Conservation (phyloP, 306 rosid genomes). For the Dalbergia cochinchinensis region DNA sequence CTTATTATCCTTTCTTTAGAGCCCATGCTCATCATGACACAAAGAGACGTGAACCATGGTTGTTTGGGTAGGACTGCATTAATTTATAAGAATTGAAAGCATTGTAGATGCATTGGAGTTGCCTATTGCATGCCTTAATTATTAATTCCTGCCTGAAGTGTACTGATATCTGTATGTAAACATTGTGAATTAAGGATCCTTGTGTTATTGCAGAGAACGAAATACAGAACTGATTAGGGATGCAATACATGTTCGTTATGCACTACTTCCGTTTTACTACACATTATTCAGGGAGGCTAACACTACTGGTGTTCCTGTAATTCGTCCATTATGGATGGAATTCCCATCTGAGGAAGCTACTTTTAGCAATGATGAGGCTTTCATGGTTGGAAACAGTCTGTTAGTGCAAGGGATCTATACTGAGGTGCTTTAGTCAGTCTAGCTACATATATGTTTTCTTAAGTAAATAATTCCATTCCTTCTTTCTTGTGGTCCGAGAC, state of each 20-base stretch:
- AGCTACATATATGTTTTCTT: slow-evolving; percentile 25
- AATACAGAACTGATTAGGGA: slow-evolving; percentile 83
- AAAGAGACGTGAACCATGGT: slow-evolving; percentile 97
- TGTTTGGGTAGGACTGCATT: slow-evolving; percentile 83
- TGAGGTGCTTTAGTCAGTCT: slow-evolving; percentile 65
- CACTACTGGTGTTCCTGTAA: slow-evolving; percentile 83
- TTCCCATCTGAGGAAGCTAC: slow-evolving; percentile 94
- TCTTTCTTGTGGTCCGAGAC: slow-evolving; percentile 30
- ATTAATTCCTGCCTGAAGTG: slow-evolving; percentile 18
- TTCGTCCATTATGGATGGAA: slow-evolving; percentile 98
- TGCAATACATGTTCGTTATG: slow-evolving; percentile 84
- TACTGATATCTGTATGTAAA: slow-evolving; percentile 28
- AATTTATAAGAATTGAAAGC: slow-evolving; percentile 7
- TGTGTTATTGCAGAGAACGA: slow-evolving; percentile 70
- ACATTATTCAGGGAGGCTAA: slow-evolving; percentile 94
- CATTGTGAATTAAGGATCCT: slow-evolving; percentile 38
- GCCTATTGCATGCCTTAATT: slow-evolving; percentile 23
- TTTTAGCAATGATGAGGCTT: slow-evolving; percentile 91
- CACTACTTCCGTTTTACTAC: slow-evolving; percentile 88
- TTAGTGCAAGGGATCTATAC: slow-evolving; percentile 94
- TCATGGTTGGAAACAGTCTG: slow-evolving; percentile 92
- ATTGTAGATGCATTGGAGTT: slow-evolving; percentile 16
- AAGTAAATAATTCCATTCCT: slow-evolving; percentile 5
- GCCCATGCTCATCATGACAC: slow-evolving; percentile 99
- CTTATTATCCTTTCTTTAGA: slow-evolving; percentile 93